Evolutionary conservation across 805 yeast genomes (phyloP), one percentile per base, ranked within the genome.

Genomic region (Cyberlindnera bimundalis): DNA sequence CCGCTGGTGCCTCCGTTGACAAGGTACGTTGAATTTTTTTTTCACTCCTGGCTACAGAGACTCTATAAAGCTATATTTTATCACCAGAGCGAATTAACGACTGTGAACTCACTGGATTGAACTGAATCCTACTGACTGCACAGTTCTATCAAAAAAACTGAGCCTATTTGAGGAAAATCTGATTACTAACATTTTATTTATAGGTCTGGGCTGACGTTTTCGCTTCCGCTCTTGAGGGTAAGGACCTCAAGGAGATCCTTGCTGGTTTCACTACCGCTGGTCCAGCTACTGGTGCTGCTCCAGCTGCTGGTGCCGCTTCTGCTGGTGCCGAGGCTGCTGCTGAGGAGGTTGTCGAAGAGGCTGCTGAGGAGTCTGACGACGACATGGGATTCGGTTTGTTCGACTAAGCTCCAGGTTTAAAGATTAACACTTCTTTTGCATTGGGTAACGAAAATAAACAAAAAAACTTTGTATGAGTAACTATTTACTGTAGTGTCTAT

Each of bases 331-430:
- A 63, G 40, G 87, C 69, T 50, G 84, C 68, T 52, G 85, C 69
- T 55, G 86, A 65, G 51, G 80, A 66, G 51, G 80, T 60, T 49
- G 79, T 73, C 58, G 82, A 61, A 51, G 79, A 69, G 61, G 78
- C 66, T 46, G 68, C 65, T 55, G 86, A 80, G 67, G 84, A 76
- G 67, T 78, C 81, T 53, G 88, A 81, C 66, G 87, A 80, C 62
- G 93, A 82, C 73, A 82, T 84, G 91, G 91, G 91, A 61, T 80
- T 84, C 82, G 91, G 91, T 74, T 79, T 84, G 73, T 84, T 84
- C 77, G 95, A 84, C 74, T 84, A 84, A 73, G 43, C 47, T 34
- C 35, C 23, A 33, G 33, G 35, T 30, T 34, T 33, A 9, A 37
- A n/a, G 32, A 37, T 13, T 34, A 28, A 32, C 13, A 29, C 24